These are phyloP conservation scores for Musa acuminata DNA, from an alignment of 176 grass and related monocot genomes.

Conservation along the genomic window DNA sequence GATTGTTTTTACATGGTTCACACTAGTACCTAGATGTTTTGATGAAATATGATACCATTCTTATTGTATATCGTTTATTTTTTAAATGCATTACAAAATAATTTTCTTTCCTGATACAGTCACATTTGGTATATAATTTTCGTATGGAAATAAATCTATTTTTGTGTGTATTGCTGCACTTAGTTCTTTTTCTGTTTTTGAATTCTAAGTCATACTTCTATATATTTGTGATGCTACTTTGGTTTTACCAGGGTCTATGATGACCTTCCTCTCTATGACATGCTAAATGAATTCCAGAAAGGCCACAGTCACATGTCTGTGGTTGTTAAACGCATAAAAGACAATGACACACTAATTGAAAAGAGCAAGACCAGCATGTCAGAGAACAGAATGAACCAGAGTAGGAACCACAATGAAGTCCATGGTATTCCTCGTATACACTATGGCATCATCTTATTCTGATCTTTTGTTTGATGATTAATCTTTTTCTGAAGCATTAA, in stretches of 20 bases:
- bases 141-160: background rate
- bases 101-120: background rate
- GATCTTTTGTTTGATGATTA: conserved; percentile 1
- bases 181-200: background rate
- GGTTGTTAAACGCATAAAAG: conserved; percentile 66
- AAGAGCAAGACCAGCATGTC: conserved; percentile 36
- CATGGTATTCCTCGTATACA: conserved; percentile 36
- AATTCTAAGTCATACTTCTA: background rate
- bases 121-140: background rate
- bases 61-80: too few species aligned
- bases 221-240: background rate
- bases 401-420: conserved; percentile 26
- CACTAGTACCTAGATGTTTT: too few species aligned
- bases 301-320: conserved; percentile 98
- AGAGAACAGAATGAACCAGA: conserved; percentile 45
- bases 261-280: conserved; percentile 97
- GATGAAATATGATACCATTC: too few species aligned
- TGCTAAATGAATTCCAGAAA: conserved; percentile 99
- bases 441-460: conserved; percentile 10
- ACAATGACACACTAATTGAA: conserved; percentile 27
- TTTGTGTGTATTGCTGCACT: background rate
- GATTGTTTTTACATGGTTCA: too few species aligned
- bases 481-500: background rate
- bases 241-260: conserved; percentile 53
- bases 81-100: too few species aligned